Evolutionary conservation across 306 rosid species (phyloP).

Genomic region (Benincasa hispida): DNA sequence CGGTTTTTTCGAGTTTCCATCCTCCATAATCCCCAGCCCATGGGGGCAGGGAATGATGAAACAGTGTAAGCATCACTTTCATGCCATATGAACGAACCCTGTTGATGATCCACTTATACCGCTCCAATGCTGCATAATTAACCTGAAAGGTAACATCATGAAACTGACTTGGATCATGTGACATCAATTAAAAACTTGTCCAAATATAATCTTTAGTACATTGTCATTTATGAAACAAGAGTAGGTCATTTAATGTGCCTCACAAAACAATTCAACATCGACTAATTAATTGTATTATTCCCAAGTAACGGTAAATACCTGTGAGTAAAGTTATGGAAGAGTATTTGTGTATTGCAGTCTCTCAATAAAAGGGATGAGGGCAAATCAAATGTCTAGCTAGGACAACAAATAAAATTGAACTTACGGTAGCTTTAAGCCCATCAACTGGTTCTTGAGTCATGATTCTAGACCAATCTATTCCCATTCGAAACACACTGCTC

Average conservation of each 20-base stretch:
- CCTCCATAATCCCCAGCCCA: slow-evolving; percentile 98
- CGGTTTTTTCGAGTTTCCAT: slow-evolving; percentile 93
- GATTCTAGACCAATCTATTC: slow-evolving; percentile 89
- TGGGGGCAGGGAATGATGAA: slow-evolving; percentile 94
- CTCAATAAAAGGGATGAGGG: neutral
- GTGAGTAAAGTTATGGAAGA: neutral
- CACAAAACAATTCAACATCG: neutral
- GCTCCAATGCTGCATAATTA: slow-evolving; percentile 89
- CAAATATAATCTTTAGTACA: slow-evolving; percentile 2
- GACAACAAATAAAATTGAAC: slow-evolving; percentile 21
- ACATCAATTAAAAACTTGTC: slow-evolving; percentile 3
- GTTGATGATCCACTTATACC: slow-evolving; percentile 84
- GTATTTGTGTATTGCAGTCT: neutral
- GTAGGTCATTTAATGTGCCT: neutral
- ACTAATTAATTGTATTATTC: neutral
- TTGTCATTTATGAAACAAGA: neutral
- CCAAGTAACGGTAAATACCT: neutral
- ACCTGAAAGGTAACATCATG: slow-evolving; percentile 31
- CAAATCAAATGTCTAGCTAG: neutral
- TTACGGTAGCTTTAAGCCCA: slow-evolving; percentile 52
- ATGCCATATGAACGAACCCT: slow-evolving; percentile 73
- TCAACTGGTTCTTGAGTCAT: slow-evolving; percentile 73
- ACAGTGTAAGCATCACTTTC: slow-evolving; percentile 97
- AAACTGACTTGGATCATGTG: slow-evolving; percentile 13
- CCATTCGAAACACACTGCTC: slow-evolving; percentile 76